Conservation (phyloP, 2,329 filamentous ascomycete species). For the Ophiocordyceps sinensis region DNA sequence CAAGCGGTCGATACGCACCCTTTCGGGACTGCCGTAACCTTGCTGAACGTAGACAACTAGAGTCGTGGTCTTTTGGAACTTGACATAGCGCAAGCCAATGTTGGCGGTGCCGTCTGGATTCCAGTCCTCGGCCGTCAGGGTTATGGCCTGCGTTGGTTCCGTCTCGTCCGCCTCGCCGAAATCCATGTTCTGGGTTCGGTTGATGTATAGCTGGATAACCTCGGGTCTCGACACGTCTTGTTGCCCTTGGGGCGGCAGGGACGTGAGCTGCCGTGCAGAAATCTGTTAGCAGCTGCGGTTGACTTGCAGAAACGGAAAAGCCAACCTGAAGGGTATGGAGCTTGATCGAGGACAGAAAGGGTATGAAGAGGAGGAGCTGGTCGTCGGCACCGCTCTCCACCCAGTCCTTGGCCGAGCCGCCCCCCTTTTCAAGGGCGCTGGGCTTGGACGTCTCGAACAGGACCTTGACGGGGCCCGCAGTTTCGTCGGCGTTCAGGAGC, state of each 20-base stretch:
- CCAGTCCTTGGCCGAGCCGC: slow-evolving; percentile 54
- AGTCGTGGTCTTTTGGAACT: slow-evolving; percentile 88
- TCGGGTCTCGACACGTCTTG: slow-evolving; percentile 69
- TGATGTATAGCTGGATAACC: slow-evolving; percentile 74
- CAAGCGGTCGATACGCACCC: slow-evolving; percentile 68
- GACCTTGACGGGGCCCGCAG: slow-evolving; percentile 55
- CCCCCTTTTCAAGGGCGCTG: slow-evolving; percentile 43
- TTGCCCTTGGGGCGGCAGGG: slow-evolving; percentile 53
- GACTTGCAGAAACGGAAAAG: neutral
- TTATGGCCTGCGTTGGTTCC: slow-evolving; percentile 64
- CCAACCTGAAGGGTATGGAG: slow-evolving; percentile 64
- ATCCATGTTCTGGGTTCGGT: slow-evolving; percentile 77
- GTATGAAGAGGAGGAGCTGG: slow-evolving; percentile 84
- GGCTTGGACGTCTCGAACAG: slow-evolving; percentile 62
- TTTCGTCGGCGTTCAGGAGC: slow-evolving; percentile 72
- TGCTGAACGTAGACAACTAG: slow-evolving; percentile 81
- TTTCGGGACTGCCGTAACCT: slow-evolving; percentile 70
- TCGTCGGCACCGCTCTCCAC: slow-evolving; percentile 95
- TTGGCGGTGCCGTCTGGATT: slow-evolving; percentile 61
- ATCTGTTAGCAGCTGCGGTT: slow-evolving; percentile 6
- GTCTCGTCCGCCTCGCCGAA: slow-evolving; percentile 92
- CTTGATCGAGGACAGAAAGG: slow-evolving; percentile 79
- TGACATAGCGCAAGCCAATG: slow-evolving; percentile 73
- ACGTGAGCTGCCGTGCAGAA: slow-evolving; percentile 65
- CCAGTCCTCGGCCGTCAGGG: slow-evolving; percentile 66